These are phyloP conservation scores for Emmonsia crescens DNA, from an alignment of 2,329 filamentous ascomycete genomes.

Conservation along the genomic window DNA sequence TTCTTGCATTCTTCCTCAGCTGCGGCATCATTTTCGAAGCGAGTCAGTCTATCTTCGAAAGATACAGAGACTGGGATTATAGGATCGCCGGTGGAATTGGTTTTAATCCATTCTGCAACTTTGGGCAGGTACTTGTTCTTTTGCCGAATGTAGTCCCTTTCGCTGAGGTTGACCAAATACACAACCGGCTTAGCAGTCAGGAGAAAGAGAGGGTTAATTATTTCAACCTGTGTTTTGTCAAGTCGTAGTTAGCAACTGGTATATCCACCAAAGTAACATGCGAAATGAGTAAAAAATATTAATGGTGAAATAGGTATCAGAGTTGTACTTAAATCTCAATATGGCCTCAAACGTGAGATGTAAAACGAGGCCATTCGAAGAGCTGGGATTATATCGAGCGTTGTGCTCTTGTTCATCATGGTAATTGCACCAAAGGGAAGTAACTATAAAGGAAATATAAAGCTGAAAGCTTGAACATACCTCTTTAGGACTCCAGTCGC, in stretches of 20 bases:
- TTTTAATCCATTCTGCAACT: slow-evolving; percentile 91
- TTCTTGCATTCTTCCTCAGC: slow-evolving; percentile 79
- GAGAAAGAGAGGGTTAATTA: slow-evolving; percentile 93
- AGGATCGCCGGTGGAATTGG: slow-evolving; percentile 74
- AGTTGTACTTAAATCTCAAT: slow-evolving; percentile 72
- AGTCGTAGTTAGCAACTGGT: slow-evolving; percentile 6
- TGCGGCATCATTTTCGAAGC: slow-evolving; percentile 65
- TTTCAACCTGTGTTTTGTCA: slow-evolving; percentile 60
- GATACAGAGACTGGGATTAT: slow-evolving; percentile 87
- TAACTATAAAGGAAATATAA: slow-evolving; percentile 15
- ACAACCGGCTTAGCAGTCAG: slow-evolving; percentile 95
- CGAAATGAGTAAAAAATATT: slow-evolving; percentile 10
- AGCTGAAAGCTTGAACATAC: slow-evolving; percentile 42
- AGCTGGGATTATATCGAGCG: slow-evolving; percentile 99
- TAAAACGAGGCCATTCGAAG: slow-evolving; percentile 77
- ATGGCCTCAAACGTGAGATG: slow-evolving; percentile 63
- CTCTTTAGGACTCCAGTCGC: slow-evolving; percentile 85
- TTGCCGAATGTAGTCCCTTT: slow-evolving; percentile 93
- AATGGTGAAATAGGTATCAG: slow-evolving; percentile 42
- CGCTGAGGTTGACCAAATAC: slow-evolving; percentile 91
- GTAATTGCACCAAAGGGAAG: slow-evolving; percentile 26
- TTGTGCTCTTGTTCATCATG: slow-evolving; percentile 98
- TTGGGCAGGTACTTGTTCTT: slow-evolving; percentile 99
- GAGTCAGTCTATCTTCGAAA: slow-evolving; percentile 84
- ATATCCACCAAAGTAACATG: slow-evolving; percentile 8